Conservation (phyloP, 1,139 yeast genomes). For the Debaryomyces udenii region DNA sequence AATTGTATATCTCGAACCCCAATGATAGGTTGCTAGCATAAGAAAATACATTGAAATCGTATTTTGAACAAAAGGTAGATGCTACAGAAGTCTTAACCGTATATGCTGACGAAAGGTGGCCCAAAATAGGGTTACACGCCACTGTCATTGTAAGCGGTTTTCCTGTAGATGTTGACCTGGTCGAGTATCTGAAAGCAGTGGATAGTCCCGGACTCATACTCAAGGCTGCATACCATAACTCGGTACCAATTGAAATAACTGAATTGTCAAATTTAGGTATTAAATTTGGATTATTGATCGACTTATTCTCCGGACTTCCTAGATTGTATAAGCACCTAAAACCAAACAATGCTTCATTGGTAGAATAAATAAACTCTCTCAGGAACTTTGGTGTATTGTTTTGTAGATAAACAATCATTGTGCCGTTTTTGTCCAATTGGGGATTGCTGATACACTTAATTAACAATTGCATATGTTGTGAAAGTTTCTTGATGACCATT, state of each 20-base stretch:
- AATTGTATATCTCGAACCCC: slow-evolving; percentile 82
- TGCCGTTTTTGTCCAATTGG: slow-evolving; percentile 55
- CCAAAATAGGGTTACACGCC: slow-evolving; percentile 87
- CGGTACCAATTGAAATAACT: slow-evolving; percentile 76
- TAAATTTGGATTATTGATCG: slow-evolving; percentile 20
- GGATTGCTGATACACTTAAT: slow-evolving; percentile 78
- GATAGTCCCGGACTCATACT: slow-evolving; percentile 87
- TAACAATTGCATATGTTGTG: slow-evolving; percentile 63
- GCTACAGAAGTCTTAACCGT: slow-evolving; percentile 79
- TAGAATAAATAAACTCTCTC: slow-evolving; percentile 81
- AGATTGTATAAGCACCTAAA: slow-evolving; percentile 77
- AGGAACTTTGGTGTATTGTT: slow-evolving; percentile 65
- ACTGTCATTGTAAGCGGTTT: slow-evolving; percentile 88
- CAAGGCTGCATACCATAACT: slow-evolving; percentile 84
- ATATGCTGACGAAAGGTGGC: slow-evolving; percentile 87
- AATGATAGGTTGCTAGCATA: slow-evolving; percentile 84
- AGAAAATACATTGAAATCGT: slow-evolving; percentile 89
- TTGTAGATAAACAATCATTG: slow-evolving; percentile 74
- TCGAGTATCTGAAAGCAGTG: slow-evolving; percentile 80
- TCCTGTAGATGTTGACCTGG: slow-evolving; percentile 84
- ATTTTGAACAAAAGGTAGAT: slow-evolving; percentile 80
- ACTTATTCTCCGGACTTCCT: slow-evolving; percentile 30
- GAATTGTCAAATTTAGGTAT: slow-evolving; percentile 49
- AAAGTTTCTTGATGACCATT: slow-evolving; percentile 71
- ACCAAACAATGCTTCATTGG: slow-evolving; percentile 87